Evolutionary conservation across 805 yeast genomes (phyloP), one percentile per base, ranked within the genome.

Genomic region (Gaillardinia entomophila): DNA sequence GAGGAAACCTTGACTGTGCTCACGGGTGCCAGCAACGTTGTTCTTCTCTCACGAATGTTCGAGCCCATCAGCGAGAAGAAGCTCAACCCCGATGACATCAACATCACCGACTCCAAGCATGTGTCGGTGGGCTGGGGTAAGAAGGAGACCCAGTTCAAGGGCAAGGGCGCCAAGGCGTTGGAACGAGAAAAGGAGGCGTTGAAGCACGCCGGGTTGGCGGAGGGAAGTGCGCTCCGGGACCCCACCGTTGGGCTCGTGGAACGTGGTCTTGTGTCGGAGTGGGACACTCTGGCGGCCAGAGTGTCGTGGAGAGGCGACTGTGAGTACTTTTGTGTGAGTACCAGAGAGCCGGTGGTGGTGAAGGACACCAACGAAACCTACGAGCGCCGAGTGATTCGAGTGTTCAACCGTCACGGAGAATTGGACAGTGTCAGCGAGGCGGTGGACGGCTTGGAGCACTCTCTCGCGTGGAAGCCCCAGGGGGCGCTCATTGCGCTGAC

Each of bases 51-150:
- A 24, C 71, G 95, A 41, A 62, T 72, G 27, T 83, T 88, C 42
- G 97, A 90, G 43, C 85, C 89, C 1, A 68, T 90, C 16, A 62
- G 75, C 8, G 97, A 90, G 49, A 68, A 68, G 35, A 55, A 59
- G 19, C 57, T 88, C 38, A 57, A 69, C 28, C 62, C 73, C 0
- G 71, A 69, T 6, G 98, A 92, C 53, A 66, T 89, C 29, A 51
- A 56, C 26, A 58, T 64, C 26, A 60, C 75, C 31, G 63, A 68
- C 20, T 79, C 88, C 2, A 80, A 79, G 43, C 96, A 92, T 51
- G 96, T 92, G 24, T 81, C 90, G 17, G 96, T 92, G 27, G 99
- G 99, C 16, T 92, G 99, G 99, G 99, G 99, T 51, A 84, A 82
- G 40, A 80, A 82, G 45, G 97, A 90, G 55, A 92, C 99, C 0